Conservation (phyloP, 2,329 filamentous ascomycete genomes). For the Simplicillium aogashimaense region DNA sequence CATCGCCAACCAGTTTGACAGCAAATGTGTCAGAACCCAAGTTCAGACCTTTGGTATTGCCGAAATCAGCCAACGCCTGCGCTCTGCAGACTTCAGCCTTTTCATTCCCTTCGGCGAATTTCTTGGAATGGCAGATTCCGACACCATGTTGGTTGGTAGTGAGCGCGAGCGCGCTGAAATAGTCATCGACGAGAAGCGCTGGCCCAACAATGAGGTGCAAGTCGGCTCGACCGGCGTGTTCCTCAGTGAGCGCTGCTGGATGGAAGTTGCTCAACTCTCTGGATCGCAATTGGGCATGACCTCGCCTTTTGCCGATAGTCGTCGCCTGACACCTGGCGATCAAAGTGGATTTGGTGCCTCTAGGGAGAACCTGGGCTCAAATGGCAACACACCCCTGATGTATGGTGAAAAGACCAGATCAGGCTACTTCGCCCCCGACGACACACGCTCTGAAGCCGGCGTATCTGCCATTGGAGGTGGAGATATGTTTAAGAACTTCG, state of each 20-base stretch:
- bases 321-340: constrained; percentile 47
- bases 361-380: constrained; percentile 47
- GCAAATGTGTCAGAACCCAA: constrained; percentile 92
- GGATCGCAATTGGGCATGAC: constrained; percentile 35
- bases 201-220: constrained; percentile 84
- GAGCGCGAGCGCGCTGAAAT: constrained; percentile 87
- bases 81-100: constrained; percentile 89
- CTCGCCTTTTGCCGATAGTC: constrained; percentile 35
- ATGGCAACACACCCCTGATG: constrained; percentile 45
- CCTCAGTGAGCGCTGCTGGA: constrained; percentile 91
- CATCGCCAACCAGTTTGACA: constrained; percentile 98
- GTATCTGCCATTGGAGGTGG: constrained; percentile 83
- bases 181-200: constrained; percentile 84
- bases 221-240: constrained; percentile 91
- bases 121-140: constrained; percentile 74
- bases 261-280: constrained; percentile 70
- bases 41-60: constrained; percentile 93
- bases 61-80: constrained; percentile 87
- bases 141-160: constrained; percentile 79
- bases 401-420: constrained; percentile 67
- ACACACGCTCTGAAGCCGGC: constrained; percentile 83
- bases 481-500: constrained; percentile 97
- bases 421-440: constrained; percentile 76
- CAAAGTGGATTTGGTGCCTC: constrained; percentile 49
- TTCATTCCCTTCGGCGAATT: constrained; percentile 97